These are phyloP conservation scores for Beta macrorhiza DNA, from an alignment of 179 eudicot species.

Conservation along the genomic window DNA sequence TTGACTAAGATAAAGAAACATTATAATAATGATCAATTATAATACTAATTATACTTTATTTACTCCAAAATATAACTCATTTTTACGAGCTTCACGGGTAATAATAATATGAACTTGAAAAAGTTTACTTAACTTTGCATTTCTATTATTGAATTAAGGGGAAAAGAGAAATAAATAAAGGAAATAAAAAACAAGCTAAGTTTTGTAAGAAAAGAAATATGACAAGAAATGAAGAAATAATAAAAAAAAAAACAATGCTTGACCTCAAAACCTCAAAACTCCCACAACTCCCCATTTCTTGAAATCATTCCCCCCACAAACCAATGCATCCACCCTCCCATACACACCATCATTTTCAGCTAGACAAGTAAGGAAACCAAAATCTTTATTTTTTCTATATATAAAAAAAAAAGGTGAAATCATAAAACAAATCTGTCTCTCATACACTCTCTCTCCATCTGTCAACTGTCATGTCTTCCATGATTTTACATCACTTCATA, in stretches of 20 bases:
- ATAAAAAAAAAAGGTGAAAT: neutral
- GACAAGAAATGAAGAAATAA: neutral
- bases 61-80: too few species aligned
- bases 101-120: too few species aligned
- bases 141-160: too few species aligned
- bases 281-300: conserved; percentile 24
- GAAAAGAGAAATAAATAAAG: neutral
- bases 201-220: too few species aligned
- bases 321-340: conserved; percentile 35
- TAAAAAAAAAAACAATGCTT: neutral
- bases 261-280: conserved; percentile 31
- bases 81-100: too few species aligned
- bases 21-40: too few species aligned
- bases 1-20: too few species aligned
- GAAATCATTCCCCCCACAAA: conserved; percentile 41
- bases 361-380: conserved; percentile 38
- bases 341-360: conserved; percentile 51
- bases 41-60: too few species aligned
- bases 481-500: conserved; percentile 44
- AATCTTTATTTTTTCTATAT: neutral
- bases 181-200: neutral
- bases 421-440: neutral
- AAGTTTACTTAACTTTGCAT: too few species aligned
- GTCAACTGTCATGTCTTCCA: conserved; percentile 34
- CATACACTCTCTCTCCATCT: conserved; percentile 20